A percentile compares a stretch with the other conserved stretches of the same genome.
Evolutionary conservation across 176 grass and related monocot genomes (phyloP).

Genomic region (Thinopyrum elongatum): DNA sequence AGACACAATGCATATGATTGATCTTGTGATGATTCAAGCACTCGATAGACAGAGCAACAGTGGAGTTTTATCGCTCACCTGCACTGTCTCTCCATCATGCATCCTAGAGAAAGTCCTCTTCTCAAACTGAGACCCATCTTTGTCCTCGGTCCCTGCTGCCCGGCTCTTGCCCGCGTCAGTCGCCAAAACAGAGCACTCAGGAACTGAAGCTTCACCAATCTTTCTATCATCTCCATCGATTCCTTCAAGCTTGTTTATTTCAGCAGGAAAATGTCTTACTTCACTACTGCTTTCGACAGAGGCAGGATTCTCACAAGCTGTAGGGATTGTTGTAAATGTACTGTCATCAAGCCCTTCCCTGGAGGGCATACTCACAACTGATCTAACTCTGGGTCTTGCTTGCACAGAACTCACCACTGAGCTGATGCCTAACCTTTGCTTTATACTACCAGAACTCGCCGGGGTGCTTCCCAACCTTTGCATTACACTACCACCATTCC

Average conservation of each 20-base stretch:
- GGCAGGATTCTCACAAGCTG: conserved; percentile 15
- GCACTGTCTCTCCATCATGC: conserved; percentile 80
- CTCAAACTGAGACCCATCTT: conserved; percentile 59
- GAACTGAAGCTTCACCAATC: conserved; percentile 30
- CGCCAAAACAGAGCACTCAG: conserved; percentile 14
- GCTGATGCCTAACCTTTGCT: conserved; percentile 33
- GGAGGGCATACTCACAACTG: conserved; percentile 63
- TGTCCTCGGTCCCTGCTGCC: conserved; percentile 23
- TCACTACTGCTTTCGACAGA: conserved; percentile 32
- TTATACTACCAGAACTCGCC: conserved; percentile 16
- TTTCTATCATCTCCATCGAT: conserved; percentile 29
- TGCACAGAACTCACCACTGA: conserved; percentile 29
- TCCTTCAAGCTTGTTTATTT: conserved; percentile 29
- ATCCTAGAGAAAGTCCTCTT: conserved; percentile 92
- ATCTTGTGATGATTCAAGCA: background rate
- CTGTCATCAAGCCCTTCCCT: conserved; percentile 37
- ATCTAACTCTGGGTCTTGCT: conserved; percentile 55
- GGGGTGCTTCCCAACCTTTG: conserved; percentile 34
- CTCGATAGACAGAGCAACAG: conserved; percentile 7
- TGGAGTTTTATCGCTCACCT: conserved; percentile 47
- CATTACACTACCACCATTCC: conserved; percentile 35
- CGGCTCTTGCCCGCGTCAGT: conserved; percentile 25
- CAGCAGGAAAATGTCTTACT: conserved; percentile 1
- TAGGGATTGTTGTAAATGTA: conserved; percentile 11
- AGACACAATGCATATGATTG: conserved; percentile 5